Percentiles rank a stretch among this genome's conserved stretches.
These are phyloP conservation scores for Phytophthora lateralis DNA, from an alignment of 352 stramenopile species.

Conservation along the genomic window DNA sequence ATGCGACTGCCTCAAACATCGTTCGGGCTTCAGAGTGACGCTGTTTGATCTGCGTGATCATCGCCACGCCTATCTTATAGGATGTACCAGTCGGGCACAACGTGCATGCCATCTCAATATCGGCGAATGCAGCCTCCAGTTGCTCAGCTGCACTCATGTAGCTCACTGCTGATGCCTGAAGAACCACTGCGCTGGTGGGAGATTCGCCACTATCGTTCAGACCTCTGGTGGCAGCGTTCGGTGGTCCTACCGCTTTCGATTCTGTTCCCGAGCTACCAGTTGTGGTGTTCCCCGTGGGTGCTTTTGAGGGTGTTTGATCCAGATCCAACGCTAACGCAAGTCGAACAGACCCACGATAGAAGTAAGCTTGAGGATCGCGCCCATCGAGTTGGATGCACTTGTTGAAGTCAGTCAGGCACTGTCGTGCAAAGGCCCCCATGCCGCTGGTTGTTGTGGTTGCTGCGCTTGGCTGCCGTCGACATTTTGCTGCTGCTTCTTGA, in stretches of 20 bases:
- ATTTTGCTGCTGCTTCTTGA: constrained; percentile 20
- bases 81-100: constrained; percentile 43
- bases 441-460: constrained; percentile 18
- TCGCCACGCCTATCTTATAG: constrained; percentile 76
- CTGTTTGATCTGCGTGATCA: constrained; percentile 74
- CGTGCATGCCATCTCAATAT: constrained; percentile 82
- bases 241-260: constrained; percentile 11
- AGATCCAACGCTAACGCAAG: constrained; percentile 65
- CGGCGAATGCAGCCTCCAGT: constrained; percentile 69
- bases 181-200: constrained; percentile 1
- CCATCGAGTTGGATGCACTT: constrained; percentile 75
- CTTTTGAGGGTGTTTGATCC: constrained; percentile 24
- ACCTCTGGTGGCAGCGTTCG: constrained; percentile 3
- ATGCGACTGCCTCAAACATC: constrained; percentile 45
- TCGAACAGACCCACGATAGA: constrained; percentile 73
- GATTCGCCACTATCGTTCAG: constrained; percentile 13
- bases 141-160: constrained; percentile 48
- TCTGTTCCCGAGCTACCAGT: constrained; percentile 4
- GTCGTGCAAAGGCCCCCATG: constrained; percentile 42
- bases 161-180: constrained; percentile 15
- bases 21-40: constrained; percentile 43
- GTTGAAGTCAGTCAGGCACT: constrained; percentile 75
- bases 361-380: constrained; percentile 75
- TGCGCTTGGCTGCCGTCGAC: constrained; percentile 12
- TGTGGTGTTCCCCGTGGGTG: not conserved